A percentile compares a stretch with the other conserved stretches of the same genome.
These are phyloP conservation scores for Tuctoria greenei DNA, from an alignment of 176 grass and related monocot species.

Conservation along the genomic window DNA sequence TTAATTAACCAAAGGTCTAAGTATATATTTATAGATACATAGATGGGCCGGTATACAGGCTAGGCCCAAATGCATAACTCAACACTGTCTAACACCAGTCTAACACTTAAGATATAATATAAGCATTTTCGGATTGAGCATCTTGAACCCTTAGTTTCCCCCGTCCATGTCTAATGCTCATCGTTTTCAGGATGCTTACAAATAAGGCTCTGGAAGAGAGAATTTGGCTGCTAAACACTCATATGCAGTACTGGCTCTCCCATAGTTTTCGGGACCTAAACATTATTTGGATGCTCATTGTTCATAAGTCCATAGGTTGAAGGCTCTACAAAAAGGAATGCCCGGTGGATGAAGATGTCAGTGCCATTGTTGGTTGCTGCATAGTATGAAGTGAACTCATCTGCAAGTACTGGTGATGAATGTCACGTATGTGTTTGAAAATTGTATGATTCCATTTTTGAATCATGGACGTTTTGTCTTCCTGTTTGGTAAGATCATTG, in stretches of 20 bases:
- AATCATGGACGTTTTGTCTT: neutral
- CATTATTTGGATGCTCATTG: neutral
- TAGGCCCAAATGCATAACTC: too few species aligned
- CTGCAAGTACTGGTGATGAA: conserved; percentile 13
- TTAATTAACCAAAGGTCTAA: too few species aligned
- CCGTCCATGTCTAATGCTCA: neutral
- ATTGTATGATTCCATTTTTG: conserved; percentile 10
- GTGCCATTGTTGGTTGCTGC: conserved; percentile 21
- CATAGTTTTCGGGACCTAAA: neutral
- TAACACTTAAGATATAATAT: neutral
- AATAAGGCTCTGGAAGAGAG: conserved; percentile 10
- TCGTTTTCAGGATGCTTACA: conserved; percentile 39
- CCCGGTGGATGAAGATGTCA: neutral
- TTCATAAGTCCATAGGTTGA: conserved; percentile 4
- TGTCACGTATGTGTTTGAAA: neutral
- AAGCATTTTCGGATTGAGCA: neutral
- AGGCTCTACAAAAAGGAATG: neutral
- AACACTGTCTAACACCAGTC: too few species aligned
- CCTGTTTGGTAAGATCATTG: neutral
- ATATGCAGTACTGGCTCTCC: neutral
- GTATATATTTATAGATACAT: too few species aligned
- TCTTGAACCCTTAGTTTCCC: neutral
- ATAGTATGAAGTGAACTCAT: conserved; percentile 17
- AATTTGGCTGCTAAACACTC: neutral
- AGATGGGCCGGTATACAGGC: too few species aligned